Evolutionary conservation across 169 alveolate genomes (phyloP), one percentile per base, ranked within the genome.

Genomic region (Cryptosporidium viatorum): DNA sequence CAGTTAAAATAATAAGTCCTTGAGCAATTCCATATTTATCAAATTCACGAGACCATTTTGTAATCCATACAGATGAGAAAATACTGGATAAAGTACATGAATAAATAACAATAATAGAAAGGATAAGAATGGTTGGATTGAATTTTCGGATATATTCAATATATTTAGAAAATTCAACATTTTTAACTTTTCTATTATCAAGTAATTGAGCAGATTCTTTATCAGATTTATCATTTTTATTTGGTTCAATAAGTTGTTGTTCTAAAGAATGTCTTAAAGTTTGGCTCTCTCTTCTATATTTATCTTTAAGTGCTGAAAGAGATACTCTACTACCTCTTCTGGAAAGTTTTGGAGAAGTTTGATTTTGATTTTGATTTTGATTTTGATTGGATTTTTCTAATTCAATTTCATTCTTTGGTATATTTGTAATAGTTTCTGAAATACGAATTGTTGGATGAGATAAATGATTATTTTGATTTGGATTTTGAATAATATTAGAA

Each of bases 251-350:
- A n/a, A 35, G 4, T 12, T 23, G 41, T n/a, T 16, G 21, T 37
- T n/a, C 31, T 37, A 33, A 10, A 33, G 73, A 67, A 0, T 67
- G 7, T 10, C 33, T 23, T 59, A 39, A 23, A 3, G 33, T 23
- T 41, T 80, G 60, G 35, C 89, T 80, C 33, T 80, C 89, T 80
- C 89, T 80, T 39, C 68, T 60, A 41, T 80, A 80, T 48, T 80
- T 80, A 18, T 60, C 80, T 45, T 43, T 31, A 14, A 80, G 75
- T 3, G 23, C 68, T 16, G 73, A 41, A 23, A 80, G 62, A 26
- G 89, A 80, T 9, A 80, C 48, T 37, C 89, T 35, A 16, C 89
- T 80, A 35, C 89, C 89, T 41, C 75, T 59, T 59, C 89, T 80
- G 0, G 89, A 48, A 48, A 48, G 5, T 48, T 0, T 41, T 8